These are phyloP conservation scores for Eucalyptus marginata DNA, from an alignment of 345 rosid genomes.

Conservation along the genomic window DNA sequence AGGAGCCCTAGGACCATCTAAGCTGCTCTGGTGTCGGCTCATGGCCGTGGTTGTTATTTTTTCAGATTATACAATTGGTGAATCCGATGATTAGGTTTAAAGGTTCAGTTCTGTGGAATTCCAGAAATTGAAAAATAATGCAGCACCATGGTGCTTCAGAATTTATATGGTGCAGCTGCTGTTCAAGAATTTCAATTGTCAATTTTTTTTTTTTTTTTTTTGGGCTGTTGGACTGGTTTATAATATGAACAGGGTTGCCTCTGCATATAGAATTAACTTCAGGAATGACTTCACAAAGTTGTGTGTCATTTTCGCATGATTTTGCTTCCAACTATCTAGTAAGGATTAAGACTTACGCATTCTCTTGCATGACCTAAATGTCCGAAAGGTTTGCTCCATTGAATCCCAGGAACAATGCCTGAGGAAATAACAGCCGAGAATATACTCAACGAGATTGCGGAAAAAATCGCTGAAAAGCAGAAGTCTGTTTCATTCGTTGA, in stretches of 20 bases:
- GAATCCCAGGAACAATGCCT: constrained; percentile 42
- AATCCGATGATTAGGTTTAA: neutral
- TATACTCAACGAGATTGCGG: constrained; percentile 40
- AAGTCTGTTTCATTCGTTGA: constrained; percentile 54
- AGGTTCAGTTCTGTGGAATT: neutral
- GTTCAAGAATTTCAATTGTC: neutral
- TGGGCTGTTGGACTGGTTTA: neutral
- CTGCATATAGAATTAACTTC: neutral
- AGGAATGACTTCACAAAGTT: neutral
- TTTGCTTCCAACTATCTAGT: neutral
- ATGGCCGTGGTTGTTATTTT: neutral
- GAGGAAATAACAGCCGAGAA: constrained; percentile 61
- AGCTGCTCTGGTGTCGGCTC: neutral
- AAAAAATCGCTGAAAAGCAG: constrained; percentile 53
- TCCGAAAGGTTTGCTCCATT: neutral
- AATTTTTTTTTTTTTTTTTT: neutral
- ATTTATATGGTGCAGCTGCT: neutral
- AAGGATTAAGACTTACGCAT: neutral
- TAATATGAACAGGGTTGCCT: neutral
- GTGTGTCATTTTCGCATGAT: neutral
- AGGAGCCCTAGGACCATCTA: neutral
- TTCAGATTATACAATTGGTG: neutral
- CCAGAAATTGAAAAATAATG: neutral
- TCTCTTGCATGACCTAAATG: neutral
- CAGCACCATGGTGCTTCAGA: neutral